Conservation (phyloP, 192 early-diverging fungal species). For the Gryganskiella cystojenkinii region DNA sequence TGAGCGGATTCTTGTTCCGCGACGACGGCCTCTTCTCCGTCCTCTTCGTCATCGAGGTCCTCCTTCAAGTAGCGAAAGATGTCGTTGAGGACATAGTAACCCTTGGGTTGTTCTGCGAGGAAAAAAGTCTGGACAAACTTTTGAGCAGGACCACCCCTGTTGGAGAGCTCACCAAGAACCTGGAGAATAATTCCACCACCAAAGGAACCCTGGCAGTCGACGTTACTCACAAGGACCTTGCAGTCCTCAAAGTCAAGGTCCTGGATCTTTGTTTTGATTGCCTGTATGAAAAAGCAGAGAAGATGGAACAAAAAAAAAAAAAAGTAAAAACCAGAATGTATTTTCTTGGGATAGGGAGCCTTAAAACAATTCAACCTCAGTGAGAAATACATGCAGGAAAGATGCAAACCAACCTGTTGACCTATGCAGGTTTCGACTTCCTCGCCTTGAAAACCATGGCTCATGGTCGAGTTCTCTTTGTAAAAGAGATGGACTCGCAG, state of each 20-base stretch:
- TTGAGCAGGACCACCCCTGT: slow-evolving; percentile 77
- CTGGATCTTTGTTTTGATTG: slow-evolving; percentile 79
- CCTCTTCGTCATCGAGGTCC: slow-evolving; percentile 57
- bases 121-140: slow-evolving; percentile 95
- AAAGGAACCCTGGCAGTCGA: slow-evolving; percentile 82
- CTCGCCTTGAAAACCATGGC: slow-evolving; percentile 86
- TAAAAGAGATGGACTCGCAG: slow-evolving; percentile 83
- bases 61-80: slow-evolving; percentile 95
- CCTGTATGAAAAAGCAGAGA: slow-evolving; percentile 59
- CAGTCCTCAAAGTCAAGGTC: slow-evolving; percentile 85
- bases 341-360: too few species aligned
- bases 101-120: slow-evolving; percentile 86
- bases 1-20: too few species aligned
- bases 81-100: slow-evolving; percentile 95
- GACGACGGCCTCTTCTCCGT: background rate
- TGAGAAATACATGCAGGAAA: background rate
- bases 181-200: slow-evolving; percentile 88
- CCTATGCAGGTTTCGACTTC: slow-evolving; percentile 67
- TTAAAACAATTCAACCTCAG: too few species aligned
- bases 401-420: slow-evolving; percentile 62
- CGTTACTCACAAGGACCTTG: slow-evolving; percentile 88
- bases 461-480: slow-evolving; percentile 79
- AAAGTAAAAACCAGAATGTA: too few species aligned
- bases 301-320: background rate
- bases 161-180: slow-evolving; percentile 93